A percentile compares a stretch with the other conserved stretches of the same genome.
Conservation (phyloP, 257 asterid genomes). For the Rubia yunnanensis region DNA sequence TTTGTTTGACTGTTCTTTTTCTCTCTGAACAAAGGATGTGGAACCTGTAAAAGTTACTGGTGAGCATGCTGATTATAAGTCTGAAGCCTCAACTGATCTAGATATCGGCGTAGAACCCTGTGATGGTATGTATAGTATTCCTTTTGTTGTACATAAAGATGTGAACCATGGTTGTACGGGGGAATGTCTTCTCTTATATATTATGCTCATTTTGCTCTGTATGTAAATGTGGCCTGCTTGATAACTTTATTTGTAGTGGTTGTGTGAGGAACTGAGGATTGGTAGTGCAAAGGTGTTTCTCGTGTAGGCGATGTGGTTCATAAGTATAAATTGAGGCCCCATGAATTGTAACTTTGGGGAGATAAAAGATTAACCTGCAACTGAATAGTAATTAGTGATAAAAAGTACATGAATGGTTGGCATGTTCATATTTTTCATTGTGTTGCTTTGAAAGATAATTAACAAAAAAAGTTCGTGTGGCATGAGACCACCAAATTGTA, state of each 20-base stretch:
- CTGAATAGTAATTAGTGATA: neutral
- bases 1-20: slow-evolving; percentile 1
- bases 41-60: slow-evolving; percentile 30
- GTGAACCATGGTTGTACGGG: neutral
- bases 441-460: neutral
- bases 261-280: neutral
- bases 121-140: slow-evolving; percentile 34
- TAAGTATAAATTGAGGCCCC: too few species aligned
- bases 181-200: slow-evolving; percentile 9
- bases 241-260: neutral
- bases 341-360: too few species aligned
- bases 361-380: neutral
- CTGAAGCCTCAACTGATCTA: slow-evolving; percentile 17
- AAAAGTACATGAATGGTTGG: neutral
- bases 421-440: neutral
- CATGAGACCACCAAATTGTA: too few species aligned
- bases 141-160: neutral
- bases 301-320: neutral
- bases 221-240: neutral
- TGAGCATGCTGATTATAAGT: slow-evolving; percentile 25
- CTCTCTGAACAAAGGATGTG: slow-evolving; percentile 23
- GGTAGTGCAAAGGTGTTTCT: neutral
- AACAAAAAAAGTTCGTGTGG: too few species aligned
- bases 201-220: neutral
- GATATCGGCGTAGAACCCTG: slow-evolving; percentile 26